Percentiles rank a stretch among this genome's conserved stretches.
Conservation (phyloP, 2,329 filamentous ascomycete genomes). For the Erysiphe pulchra region DNA sequence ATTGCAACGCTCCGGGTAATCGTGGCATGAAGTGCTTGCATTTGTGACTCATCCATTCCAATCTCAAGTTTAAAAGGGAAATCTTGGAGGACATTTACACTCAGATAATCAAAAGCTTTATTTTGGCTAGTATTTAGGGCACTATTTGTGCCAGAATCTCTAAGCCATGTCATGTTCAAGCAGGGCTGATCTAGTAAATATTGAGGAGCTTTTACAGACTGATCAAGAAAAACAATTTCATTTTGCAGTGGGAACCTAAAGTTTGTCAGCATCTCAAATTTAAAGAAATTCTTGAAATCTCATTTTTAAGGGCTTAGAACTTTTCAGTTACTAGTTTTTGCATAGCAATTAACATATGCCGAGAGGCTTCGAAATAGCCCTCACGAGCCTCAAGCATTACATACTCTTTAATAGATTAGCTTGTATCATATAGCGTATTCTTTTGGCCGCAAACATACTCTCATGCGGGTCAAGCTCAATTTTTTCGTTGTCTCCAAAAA, state of each 20-base stretch:
- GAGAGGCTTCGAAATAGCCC: constrained; percentile 53
- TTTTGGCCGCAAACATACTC: constrained; percentile 21
- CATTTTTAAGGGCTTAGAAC: constrained; percentile 2
- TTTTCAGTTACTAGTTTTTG: constrained; percentile 22
- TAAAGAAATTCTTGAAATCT: neutral
- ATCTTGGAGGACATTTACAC: constrained; percentile 24
- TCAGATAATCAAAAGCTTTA: constrained; percentile 15
- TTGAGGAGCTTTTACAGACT: constrained; percentile 21
- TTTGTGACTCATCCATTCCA: constrained; percentile 45
- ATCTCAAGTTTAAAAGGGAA: constrained; percentile 24
- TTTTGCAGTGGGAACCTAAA: constrained; percentile 31
- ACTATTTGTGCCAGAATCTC: constrained; percentile 2
- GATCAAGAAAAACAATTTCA: constrained; percentile 27
- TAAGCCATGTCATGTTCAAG: constrained; percentile 22
- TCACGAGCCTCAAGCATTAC: constrained; percentile 54
- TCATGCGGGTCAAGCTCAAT: constrained; percentile 40
- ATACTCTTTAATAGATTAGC: constrained; percentile 6
- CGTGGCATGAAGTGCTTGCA: constrained; percentile 39
- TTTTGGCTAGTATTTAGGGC: neutral
- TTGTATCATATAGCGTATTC: neutral
- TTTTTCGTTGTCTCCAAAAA: constrained; percentile 35
- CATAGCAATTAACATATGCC: constrained; percentile 46
- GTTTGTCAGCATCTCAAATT: constrained; percentile 1
- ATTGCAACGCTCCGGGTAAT: constrained; percentile 47
- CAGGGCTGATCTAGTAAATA: constrained; percentile 25